phyloP scores from a whole-genome alignment of 257 asterid genomes.

The Solanum ossicruentum region DNA sequence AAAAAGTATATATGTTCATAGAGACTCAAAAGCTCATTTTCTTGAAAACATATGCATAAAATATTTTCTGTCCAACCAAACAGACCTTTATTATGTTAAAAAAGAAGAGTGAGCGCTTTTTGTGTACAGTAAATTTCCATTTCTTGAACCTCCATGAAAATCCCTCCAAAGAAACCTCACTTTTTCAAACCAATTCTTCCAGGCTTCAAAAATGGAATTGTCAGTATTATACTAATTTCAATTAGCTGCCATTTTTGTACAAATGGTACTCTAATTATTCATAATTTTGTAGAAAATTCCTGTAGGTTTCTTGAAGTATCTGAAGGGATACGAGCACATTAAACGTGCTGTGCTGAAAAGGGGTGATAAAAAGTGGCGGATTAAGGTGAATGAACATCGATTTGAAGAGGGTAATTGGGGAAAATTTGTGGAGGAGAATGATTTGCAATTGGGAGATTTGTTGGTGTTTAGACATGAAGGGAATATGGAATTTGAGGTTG shows the following conservation, averaged over 20 bases:
- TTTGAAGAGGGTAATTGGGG: not conserved
- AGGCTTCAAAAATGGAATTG: conserved; percentile 6
- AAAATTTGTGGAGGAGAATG: not conserved
- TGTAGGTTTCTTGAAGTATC: not conserved
- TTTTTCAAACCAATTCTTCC: conserved; percentile 5
- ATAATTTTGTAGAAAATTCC: conserved; percentile 2
- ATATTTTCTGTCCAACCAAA: not conserved
- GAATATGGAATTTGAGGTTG: conserved; percentile 3
- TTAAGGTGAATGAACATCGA: not conserved
- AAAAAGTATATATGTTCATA: not conserved
- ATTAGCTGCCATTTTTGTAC: not conserved
- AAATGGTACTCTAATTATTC: not conserved
- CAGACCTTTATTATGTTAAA: not conserved
- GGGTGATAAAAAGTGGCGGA: not conserved
- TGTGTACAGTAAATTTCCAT: not conserved
- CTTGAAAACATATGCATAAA: not conserved
- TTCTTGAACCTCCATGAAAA: not conserved
- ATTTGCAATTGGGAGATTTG: not conserved
- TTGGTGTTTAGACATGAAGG: conserved; percentile 12
- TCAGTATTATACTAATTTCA: not conserved
- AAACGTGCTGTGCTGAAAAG: not conserved
- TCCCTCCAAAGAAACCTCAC: conserved; percentile 3
- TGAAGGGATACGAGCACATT: not conserved
- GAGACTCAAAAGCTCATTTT: not conserved
- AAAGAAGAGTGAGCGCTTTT: not conserved